phyloP scores from a whole-genome alignment of 345 rosid species.

The Camelina sativa region DNA sequence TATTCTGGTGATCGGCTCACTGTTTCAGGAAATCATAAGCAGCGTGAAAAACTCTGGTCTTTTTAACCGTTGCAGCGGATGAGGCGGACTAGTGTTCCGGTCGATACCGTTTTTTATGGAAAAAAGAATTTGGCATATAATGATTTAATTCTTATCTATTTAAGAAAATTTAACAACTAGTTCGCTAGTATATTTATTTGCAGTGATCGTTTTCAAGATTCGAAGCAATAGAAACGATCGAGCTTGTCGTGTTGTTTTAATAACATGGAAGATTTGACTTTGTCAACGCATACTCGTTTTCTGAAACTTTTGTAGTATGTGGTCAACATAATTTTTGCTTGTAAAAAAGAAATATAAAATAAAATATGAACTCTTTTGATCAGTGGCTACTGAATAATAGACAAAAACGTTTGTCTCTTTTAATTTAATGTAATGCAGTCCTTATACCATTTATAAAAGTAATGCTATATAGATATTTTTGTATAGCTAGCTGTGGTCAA shows the following conservation, averaged over 20 bases:
- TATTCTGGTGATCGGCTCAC: conserved; percentile 14
- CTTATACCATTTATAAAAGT: background rate
- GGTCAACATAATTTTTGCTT: background rate
- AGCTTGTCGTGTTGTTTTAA: background rate
- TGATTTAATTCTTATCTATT: background rate
- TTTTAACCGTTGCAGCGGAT: conserved; percentile 10
- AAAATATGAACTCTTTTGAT: background rate
- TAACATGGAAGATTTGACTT: conserved; percentile 5
- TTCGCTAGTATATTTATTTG: background rate
- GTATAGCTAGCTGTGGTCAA: conserved; percentile 30
- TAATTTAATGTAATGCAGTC: background rate
- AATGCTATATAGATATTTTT: background rate
- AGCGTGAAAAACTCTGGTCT: conserved; percentile 11
- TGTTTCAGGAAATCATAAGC: conserved; percentile 3
- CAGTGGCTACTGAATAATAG: conserved; percentile 3
- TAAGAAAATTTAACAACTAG: background rate
- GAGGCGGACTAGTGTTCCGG: background rate
- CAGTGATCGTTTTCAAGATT: background rate
- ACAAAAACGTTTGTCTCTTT: conserved; percentile 16
- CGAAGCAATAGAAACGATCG: background rate
- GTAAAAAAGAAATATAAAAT: background rate
- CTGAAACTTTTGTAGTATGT: background rate
- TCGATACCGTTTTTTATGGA: background rate
- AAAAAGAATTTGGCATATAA: background rate
- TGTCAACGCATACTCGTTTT: conserved; percentile 20